A percentile compares a stretch with the other conserved stretches of the same genome.
Evolutionary conservation across 2,329 filamentous ascomycete genomes (phyloP).

Genomic region (Pezicula radicicola): DNA sequence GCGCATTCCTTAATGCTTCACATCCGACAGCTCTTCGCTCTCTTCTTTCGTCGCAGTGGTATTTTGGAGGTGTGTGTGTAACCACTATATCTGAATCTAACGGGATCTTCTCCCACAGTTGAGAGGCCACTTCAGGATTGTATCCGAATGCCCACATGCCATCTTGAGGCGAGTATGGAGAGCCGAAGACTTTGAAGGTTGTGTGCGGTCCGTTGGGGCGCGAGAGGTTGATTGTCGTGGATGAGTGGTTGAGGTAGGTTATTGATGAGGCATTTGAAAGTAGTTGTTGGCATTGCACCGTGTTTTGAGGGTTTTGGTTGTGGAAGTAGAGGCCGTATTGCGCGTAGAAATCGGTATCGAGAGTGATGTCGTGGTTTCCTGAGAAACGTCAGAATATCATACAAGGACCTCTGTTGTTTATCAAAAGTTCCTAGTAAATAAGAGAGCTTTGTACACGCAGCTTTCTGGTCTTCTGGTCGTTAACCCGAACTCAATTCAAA

Average conservation of each 20-base stretch:
- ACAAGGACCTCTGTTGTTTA: too few species aligned
- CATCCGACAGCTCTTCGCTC: constrained; percentile 51
- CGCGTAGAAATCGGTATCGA: constrained; percentile 61
- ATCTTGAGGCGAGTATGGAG: constrained; percentile 58
- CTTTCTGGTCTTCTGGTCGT: neutral
- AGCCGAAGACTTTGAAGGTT: constrained; percentile 66
- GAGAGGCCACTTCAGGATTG: constrained; percentile 30
- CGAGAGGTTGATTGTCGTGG: constrained; percentile 50
- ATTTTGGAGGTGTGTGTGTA: constrained; percentile 66
- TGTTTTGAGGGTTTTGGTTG: constrained; percentile 51
- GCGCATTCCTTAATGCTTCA: constrained; percentile 49
- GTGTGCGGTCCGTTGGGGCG: constrained; percentile 54
- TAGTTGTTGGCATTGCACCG: constrained; percentile 50
- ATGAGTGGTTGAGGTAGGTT: constrained; percentile 62
- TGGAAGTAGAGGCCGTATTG: constrained; percentile 52
- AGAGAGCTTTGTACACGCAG: constrained; percentile 2
- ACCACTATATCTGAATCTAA: constrained; percentile 62
- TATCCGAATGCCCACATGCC: constrained; percentile 70
- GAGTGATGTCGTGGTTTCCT: constrained; percentile 75
- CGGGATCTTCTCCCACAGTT: constrained; percentile 61
- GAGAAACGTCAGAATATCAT: constrained; percentile 8
- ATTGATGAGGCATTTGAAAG: constrained; percentile 43
- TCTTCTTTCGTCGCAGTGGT: constrained; percentile 52
- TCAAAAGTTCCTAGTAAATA: neutral
- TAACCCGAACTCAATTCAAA: too few species aligned